These are phyloP conservation scores for Thraustochytrium striatum DNA, from an alignment of 352 stramenopile species.

Conservation along the genomic window DNA sequence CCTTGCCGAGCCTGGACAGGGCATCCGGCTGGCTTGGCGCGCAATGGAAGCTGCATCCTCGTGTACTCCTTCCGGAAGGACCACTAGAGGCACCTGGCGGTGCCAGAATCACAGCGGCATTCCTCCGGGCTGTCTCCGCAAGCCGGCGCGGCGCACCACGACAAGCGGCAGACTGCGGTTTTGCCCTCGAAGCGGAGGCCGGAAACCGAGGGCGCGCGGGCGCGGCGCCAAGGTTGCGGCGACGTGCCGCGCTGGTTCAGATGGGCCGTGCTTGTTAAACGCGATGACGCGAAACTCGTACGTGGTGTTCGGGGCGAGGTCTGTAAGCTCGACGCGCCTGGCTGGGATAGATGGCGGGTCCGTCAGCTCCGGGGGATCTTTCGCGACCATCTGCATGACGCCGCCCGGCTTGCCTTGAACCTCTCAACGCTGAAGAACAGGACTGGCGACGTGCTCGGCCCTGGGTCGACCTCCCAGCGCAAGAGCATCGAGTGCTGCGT, in stretches of 20 bases:
- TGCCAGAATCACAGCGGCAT: too few species aligned
- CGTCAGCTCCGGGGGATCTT: conserved; percentile 2
- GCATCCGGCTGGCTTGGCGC: too few species aligned
- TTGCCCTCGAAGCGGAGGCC: conserved; percentile 10
- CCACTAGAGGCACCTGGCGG: too few species aligned
- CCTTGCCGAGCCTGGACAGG: too few species aligned
- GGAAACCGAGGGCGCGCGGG: too few species aligned
- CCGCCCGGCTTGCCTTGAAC: not conserved
- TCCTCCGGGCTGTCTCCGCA: too few species aligned
- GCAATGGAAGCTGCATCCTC: too few species aligned
- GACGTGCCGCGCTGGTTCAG: not conserved
- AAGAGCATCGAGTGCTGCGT: too few species aligned
- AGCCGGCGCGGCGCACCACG: too few species aligned
- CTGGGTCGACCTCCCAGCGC: not conserved
- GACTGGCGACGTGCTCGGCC: not conserved
- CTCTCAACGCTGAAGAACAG: conserved; percentile 15
- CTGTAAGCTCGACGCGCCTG: not conserved
- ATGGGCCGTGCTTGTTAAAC: conserved; percentile 23
- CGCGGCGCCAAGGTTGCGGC: too few species aligned
- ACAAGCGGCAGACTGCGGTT: not conserved
- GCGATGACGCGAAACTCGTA: conserved; percentile 31
- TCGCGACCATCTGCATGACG: not conserved
- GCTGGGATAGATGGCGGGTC: not conserved
- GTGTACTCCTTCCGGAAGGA: too few species aligned
- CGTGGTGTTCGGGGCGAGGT: not conserved